Evolutionary conservation across 257 asterid species (phyloP).

Genomic region (Lavandula angustifolia): DNA sequence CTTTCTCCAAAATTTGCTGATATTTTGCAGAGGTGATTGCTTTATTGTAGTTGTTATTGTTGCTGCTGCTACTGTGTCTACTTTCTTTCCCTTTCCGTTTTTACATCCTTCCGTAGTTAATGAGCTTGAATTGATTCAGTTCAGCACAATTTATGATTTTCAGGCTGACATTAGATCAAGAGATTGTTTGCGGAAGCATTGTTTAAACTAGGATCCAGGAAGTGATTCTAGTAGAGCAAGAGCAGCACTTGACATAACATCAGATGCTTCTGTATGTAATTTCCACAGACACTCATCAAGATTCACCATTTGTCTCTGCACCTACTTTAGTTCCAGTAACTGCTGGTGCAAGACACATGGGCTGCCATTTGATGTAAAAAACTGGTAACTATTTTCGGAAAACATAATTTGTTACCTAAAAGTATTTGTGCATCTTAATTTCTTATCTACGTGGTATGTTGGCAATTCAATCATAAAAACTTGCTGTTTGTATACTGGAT

Average conservation of each 20-base stretch:
- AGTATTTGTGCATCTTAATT: neutral
- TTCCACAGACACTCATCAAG: neutral
- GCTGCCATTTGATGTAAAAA: neutral
- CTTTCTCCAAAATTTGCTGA: neutral
- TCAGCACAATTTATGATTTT: neutral
- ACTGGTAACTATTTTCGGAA: neutral
- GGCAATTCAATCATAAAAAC: neutral
- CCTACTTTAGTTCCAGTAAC: neutral
- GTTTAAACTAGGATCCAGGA: slow-evolving; percentile 32
- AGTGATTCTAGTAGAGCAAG: too few species aligned
- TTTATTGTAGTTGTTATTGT: neutral
- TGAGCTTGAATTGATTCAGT: slow-evolving; percentile 20
- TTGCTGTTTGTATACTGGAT: neutral
- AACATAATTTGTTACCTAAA: neutral
- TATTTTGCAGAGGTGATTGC: neutral
- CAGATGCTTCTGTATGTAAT: neutral
- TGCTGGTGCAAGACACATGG: neutral
- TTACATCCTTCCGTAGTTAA: neutral
- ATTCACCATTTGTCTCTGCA: neutral
- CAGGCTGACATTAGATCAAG: slow-evolving; percentile 65
- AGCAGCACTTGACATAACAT: neutral
- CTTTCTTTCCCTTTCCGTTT: neutral
- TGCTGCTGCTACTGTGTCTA: neutral
- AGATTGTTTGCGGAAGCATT: slow-evolving; percentile 44
- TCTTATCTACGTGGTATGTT: neutral